These are phyloP conservation scores for Erodium moschatum DNA, from an alignment of 441 rosid species.

Conservation along the genomic window DNA sequence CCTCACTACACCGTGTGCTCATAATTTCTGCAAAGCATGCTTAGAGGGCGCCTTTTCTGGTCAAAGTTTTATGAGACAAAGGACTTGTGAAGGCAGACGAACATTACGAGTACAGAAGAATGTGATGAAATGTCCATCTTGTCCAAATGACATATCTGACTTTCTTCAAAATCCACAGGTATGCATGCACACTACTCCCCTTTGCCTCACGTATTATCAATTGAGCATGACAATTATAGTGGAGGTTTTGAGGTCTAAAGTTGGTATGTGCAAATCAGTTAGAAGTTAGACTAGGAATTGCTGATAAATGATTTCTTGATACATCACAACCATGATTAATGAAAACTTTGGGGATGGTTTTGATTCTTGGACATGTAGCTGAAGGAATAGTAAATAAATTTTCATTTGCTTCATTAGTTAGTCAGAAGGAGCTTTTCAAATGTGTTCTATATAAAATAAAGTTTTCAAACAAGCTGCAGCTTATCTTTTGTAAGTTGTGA, in stretches of 20 bases:
- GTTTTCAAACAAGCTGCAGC: neutral
- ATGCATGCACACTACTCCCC: neutral
- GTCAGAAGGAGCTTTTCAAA: neutral
- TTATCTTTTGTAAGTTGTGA: neutral
- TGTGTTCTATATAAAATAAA: neutral
- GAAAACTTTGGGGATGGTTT: too few relatives aligned
- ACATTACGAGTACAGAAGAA: slow-evolving; percentile 17
- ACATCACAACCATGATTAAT: too few relatives aligned
- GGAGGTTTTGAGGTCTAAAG: too few relatives aligned
- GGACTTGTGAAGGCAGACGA: slow-evolving; percentile 14
- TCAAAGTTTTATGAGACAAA: slow-evolving; percentile 21
- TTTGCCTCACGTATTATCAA: too few relatives aligned
- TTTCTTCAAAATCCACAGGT: slow-evolving; percentile 20
- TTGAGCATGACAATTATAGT: too few relatives aligned
- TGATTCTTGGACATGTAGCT: too few relatives aligned
- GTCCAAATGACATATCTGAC: slow-evolving; percentile 19
- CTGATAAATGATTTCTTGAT: too few relatives aligned
- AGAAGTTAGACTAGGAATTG: too few relatives aligned
- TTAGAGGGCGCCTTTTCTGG: slow-evolving; percentile 36
- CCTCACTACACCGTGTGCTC: slow-evolving; percentile 45
- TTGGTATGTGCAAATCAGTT: too few relatives aligned
- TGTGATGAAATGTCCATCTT: slow-evolving; percentile 20
- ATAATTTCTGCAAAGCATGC: slow-evolving; percentile 42
- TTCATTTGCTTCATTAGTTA: too few relatives aligned
- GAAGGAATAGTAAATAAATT: too few relatives aligned